These are phyloP conservation scores for Nicotiana tomentosiformis DNA, from an alignment of 257 asterid genomes.

Conservation along the genomic window DNA sequence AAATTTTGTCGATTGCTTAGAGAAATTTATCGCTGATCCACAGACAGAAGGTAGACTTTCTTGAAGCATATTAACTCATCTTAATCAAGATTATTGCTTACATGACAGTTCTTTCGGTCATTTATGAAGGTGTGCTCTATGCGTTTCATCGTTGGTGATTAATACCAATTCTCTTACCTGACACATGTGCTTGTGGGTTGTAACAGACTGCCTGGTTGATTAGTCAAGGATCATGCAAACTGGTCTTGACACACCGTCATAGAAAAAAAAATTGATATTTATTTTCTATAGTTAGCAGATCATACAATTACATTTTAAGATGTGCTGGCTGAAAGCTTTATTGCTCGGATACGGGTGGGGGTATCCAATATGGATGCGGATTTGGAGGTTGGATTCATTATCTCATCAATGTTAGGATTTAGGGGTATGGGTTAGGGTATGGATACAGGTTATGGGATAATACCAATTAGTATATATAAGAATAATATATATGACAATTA, in stretches of 20 bases:
- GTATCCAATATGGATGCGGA: neutral
- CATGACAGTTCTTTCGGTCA: neutral
- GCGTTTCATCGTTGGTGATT: neutral
- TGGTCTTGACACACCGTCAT: neutral
- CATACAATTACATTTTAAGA: neutral
- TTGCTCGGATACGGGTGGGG: neutral
- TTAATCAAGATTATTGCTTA: neutral
- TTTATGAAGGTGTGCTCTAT: neutral
- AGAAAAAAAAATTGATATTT: neutral
- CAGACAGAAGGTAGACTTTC: slow-evolving; percentile 78
- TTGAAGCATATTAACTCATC: slow-evolving; percentile 5
- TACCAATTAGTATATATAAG: neutral
- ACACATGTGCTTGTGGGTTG: neutral
- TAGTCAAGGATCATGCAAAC: neutral
- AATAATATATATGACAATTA: neutral
- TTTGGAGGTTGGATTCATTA: neutral
- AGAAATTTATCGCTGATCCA: slow-evolving; percentile 85
- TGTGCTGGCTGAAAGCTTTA: neutral
- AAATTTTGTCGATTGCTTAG: slow-evolving; percentile 89
- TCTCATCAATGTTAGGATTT: neutral
- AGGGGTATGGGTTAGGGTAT: neutral
- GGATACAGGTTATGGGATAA: neutral
- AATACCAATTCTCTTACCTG: neutral
- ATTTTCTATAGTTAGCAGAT: neutral
- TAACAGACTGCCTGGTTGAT: neutral